Conservation (phyloP, 2,329 filamentous ascomycete species). For the Aspergillus fumigatiaffinis region DNA sequence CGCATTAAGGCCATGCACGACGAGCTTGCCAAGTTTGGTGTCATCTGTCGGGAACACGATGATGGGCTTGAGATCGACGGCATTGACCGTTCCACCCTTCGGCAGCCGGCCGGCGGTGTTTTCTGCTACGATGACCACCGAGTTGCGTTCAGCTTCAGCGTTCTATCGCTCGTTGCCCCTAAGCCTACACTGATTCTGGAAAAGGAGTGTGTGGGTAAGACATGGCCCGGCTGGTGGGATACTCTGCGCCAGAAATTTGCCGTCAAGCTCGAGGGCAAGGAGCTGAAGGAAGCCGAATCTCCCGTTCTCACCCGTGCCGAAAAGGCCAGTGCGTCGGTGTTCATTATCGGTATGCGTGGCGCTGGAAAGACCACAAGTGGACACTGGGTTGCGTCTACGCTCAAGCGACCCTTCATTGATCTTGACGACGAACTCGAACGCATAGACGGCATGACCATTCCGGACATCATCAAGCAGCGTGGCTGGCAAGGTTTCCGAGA, state of each 20-base stretch:
- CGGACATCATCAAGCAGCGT: conserved; percentile 71
- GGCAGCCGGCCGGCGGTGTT: conserved; percentile 62
- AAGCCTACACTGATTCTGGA: conserved; percentile 74
- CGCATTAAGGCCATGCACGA: conserved; percentile 93
- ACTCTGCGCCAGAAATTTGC: conserved; percentile 73
- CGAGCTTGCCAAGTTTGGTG: conserved; percentile 89
- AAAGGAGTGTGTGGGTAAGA: conserved; percentile 91
- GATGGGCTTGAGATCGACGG: conserved; percentile 78
- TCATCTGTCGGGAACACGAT: conserved; percentile 79
- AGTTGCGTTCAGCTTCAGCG: conserved; percentile 97
- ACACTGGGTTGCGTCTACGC: conserved; percentile 71
- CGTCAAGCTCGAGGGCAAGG: conserved; percentile 71
- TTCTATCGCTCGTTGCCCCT: conserved; percentile 70
- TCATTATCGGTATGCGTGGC: conserved; percentile 96
- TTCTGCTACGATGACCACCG: conserved; percentile 97
- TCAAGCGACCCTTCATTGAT: conserved; percentile 77
- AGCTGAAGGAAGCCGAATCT: conserved; percentile 44
- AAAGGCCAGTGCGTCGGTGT: conserved; percentile 63
- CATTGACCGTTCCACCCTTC: conserved; percentile 48
- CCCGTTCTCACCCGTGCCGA: conserved; percentile 36
- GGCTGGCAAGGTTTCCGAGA: conserved; percentile 89
- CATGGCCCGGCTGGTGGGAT: conserved; percentile 99
- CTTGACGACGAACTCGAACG: conserved; percentile 83
- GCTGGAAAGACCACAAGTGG: conserved; percentile 95
- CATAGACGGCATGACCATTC: conserved; percentile 70